Percentiles rank a stretch among this genome's conserved stretches.
phyloP scores from a whole-genome alignment of 1,284 basidiomycete genomes.

The Ustilago shanxiensis region DNA sequence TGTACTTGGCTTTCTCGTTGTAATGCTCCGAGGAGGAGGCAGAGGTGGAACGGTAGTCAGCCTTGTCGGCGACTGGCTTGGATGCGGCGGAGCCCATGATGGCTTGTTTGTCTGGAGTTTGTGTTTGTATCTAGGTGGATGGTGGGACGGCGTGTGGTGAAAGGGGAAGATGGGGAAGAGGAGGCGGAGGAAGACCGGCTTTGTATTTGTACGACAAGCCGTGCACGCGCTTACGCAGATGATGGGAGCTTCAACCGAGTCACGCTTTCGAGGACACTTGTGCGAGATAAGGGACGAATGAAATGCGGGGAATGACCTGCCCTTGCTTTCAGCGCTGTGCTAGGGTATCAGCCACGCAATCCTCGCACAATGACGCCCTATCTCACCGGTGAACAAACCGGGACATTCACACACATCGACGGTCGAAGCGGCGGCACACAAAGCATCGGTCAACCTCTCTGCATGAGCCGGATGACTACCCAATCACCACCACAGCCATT shows the following conservation, averaged over 20 bases:
- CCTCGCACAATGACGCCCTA: slow-evolving; percentile 1
- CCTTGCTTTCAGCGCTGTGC: background rate
- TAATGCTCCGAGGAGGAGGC: slow-evolving; percentile 14
- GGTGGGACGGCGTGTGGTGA: background rate
- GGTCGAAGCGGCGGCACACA: slow-evolving; percentile 11
- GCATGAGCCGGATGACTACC: background rate
- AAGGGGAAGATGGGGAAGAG: background rate
- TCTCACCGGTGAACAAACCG: slow-evolving; percentile 5
- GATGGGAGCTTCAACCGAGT: slow-evolving; percentile 15
- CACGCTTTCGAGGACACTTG: background rate
- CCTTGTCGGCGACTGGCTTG: slow-evolving; percentile 33
- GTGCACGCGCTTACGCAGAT: no score
- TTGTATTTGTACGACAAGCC: slow-evolving; percentile 12
- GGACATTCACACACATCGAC: background rate
- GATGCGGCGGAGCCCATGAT: slow-evolving; percentile 42
- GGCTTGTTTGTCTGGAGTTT: background rate
- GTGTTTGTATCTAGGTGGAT: background rate
- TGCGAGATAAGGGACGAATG: slow-evolving; percentile 4
- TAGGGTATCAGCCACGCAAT: background rate
- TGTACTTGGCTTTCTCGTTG: slow-evolving; percentile 39
- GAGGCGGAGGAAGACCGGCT: background rate
- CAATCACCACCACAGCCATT: no score
- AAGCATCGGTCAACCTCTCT: slow-evolving; percentile 7
- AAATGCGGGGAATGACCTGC: slow-evolving; percentile 11
- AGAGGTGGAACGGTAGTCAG: background rate